Conservation (phyloP, 345 rosid genomes). For the Moricandia moricandioides region DNA sequence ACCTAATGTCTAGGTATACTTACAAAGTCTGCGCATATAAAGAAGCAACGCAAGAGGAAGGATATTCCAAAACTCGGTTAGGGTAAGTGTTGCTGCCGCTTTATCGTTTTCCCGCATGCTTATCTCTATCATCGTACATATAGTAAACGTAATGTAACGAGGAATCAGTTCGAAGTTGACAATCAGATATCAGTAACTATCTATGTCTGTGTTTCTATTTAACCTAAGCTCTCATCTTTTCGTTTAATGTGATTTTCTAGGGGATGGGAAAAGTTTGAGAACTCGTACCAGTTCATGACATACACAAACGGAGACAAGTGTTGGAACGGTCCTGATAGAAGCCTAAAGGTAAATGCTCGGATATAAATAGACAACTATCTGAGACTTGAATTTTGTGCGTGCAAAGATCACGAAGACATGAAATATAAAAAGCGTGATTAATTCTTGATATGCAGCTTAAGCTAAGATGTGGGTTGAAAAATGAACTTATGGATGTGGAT, state of each 20-base stretch:
- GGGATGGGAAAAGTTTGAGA: slow-evolving; percentile 83
- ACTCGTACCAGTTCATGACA: slow-evolving; percentile 57
- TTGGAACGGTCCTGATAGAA: slow-evolving; percentile 98
- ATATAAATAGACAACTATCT: not conserved
- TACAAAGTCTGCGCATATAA: slow-evolving; percentile 91
- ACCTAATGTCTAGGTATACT: slow-evolving; percentile 56
- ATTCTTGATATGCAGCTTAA: slow-evolving; percentile 48
- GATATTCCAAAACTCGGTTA: slow-evolving; percentile 56
- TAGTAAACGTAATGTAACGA: not conserved
- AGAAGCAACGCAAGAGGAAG: slow-evolving; percentile 86
- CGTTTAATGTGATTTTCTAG: slow-evolving; percentile 36
- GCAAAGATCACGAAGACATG: slow-evolving; percentile 8
- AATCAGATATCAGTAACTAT: not conserved
- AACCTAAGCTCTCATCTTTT: not conserved
- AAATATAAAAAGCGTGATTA: not conserved
- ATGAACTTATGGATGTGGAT: slow-evolving; percentile 75
- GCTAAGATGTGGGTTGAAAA: slow-evolving; percentile 82
- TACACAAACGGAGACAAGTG: slow-evolving; percentile 81
- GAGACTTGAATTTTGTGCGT: not conserved
- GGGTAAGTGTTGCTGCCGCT: slow-evolving; percentile 54
- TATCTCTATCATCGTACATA: not conserved
- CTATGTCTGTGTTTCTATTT: not conserved
- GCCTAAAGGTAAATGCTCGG: slow-evolving; percentile 58
- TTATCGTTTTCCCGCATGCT: not conserved
- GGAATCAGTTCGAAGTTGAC: not conserved